Evolutionary conservation across 441 rosid species (phyloP), one percentile per base, ranked within the genome.

Genomic region (Croton laevigatus): DNA sequence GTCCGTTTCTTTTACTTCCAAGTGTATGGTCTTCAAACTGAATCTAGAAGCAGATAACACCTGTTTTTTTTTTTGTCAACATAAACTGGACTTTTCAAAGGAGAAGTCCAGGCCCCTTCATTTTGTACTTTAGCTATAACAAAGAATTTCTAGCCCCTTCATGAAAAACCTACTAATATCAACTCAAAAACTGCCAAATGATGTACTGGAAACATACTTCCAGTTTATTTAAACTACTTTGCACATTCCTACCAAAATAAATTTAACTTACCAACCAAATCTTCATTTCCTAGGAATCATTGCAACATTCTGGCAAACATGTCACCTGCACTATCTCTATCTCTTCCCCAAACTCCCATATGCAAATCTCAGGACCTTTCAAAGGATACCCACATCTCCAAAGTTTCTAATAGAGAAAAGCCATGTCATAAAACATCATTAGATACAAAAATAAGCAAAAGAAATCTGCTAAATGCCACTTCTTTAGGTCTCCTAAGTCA

Each of bases 321-420:
- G 85, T 73, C 87, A 17, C 71, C 81, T 52, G 79, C 86, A 53
- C 65, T 89, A 5, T 75, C 87, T 77, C 63, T 82, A 57, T 76
- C 86, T 38, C 76, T 83, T 68, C 68, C 82, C 62, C 80, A 66
- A 74, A 60, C 76, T 73, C 83, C 89, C 44, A 27, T 78, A 42
- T 81, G 83, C 86, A 85, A 84, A 73, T 73, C 80, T 61, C 84
- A 76, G 62, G 90, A 80, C 54, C 14, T 76, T 59, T 72, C 84
- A 1, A 84, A 74, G 72, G 80, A 80, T 7, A 66, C 53, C 63
- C 68, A 22, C 49, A 27, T 78, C 66, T 79, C 80, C 0, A 87
- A 74, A 81, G 23, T 69, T 58, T 44, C 53, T 70, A 62, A 67
- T 2, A 79, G 68, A 63, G 74, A 70, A 38, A 81, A 54, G 57